phyloP scores from a whole-genome alignment of 306 rosid genomes.

The Pachyrhizus erosus region DNA sequence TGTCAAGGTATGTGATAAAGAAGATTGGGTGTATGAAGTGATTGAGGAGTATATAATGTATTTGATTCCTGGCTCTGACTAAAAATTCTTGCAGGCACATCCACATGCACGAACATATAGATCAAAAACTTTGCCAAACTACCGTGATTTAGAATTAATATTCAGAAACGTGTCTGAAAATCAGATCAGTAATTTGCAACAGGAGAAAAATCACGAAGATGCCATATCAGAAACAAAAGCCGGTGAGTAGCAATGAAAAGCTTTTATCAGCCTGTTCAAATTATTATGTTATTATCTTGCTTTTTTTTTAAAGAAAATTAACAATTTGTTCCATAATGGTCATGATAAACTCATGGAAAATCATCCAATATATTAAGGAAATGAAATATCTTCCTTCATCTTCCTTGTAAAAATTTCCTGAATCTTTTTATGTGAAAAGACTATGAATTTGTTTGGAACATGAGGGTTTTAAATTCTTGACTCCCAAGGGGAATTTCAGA shows the following conservation, averaged over 20 bases:
- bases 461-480: background rate
- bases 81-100: slow-evolving; percentile 55
- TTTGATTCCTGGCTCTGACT: slow-evolving; percentile 29
- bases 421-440: slow-evolving; percentile 9
- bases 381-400: background rate
- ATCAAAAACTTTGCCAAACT: slow-evolving; percentile 73
- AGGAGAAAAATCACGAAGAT: slow-evolving; percentile 51
- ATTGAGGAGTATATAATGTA: slow-evolving; percentile 22
- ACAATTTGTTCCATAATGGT: slow-evolving; percentile 17
- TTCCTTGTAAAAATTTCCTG: background rate
- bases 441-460: background rate
- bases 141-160: slow-evolving; percentile 64
- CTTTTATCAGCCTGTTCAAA: slow-evolving; percentile 8
- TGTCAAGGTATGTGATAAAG: slow-evolving; percentile 60
- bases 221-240: slow-evolving; percentile 49
- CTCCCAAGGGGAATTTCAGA: background rate
- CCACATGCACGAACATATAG: slow-evolving; percentile 71
- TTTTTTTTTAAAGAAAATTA: background rate
- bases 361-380: background rate
- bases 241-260: slow-evolving; percentile 54
- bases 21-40: slow-evolving; percentile 12
- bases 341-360: slow-evolving; percentile 13
- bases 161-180: slow-evolving; percentile 55
- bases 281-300: background rate
- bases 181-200: slow-evolving; percentile 50